phyloP scores from a whole-genome alignment of 2,329 filamentous ascomycete species.

The Orbilia blumenaviensis region DNA sequence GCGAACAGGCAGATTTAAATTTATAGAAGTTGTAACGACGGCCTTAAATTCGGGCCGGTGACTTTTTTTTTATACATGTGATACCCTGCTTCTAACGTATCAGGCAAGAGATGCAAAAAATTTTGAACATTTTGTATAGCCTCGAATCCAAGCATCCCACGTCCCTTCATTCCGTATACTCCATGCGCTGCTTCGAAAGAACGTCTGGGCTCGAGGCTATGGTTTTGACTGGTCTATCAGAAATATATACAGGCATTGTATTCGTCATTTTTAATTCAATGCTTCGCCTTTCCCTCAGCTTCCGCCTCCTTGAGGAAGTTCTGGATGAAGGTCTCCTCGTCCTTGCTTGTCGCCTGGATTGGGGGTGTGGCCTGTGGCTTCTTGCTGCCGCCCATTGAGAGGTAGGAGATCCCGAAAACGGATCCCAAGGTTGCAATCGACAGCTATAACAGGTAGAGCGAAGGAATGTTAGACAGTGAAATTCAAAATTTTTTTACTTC shows the following conservation, averaged over 20 bases:
- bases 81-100: not conserved
- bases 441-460: conserved; percentile 52
- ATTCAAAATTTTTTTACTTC: not conserved
- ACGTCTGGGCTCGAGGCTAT: not conserved
- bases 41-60: not conserved
- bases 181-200: not conserved
- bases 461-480: not conserved
- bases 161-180: not conserved
- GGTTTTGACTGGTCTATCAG: not conserved
- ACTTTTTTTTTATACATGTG: conserved; percentile 18
- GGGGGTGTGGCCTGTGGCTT: conserved; percentile 55
- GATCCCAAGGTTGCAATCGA: conserved; percentile 56
- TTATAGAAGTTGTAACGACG: not conserved
- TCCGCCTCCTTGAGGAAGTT: conserved; percentile 57
- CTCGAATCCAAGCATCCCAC: not conserved
- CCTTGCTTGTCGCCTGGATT: conserved; percentile 55
- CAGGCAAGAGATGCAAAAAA: conserved; percentile 20
- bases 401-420: conserved; percentile 39
- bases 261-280: conserved; percentile 28
- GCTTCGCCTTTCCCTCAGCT: conserved; percentile 56
- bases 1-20: not conserved
- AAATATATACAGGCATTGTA: conserved; percentile 18
- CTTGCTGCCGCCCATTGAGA: conserved; percentile 51
- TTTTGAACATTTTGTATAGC: not conserved
- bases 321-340: conserved; percentile 58